These are phyloP conservation scores for Moesziomyces sp. DNA, from an alignment of 1,284 basidiomycete genomes.

Conservation along the genomic window DNA sequence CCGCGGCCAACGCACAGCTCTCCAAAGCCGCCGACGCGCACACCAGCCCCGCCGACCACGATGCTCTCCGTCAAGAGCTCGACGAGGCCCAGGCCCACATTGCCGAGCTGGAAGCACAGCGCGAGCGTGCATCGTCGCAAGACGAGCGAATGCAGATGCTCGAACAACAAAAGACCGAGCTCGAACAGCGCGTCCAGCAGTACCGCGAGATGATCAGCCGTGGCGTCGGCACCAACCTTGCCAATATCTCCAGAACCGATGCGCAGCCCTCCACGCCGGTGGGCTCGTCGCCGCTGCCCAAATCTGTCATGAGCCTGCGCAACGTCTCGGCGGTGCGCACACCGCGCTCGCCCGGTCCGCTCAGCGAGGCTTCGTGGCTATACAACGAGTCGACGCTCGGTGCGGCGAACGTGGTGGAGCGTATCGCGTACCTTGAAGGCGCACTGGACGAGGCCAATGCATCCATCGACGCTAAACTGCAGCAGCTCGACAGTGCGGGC, in stretches of 20 bases:
- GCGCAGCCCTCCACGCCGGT: not conserved
- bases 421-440: conserved; percentile 42
- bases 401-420: conserved; percentile 36
- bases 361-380: conserved; percentile 52
- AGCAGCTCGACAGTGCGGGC: conserved; percentile 46
- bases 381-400: conserved; percentile 58
- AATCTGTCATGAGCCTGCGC: conserved; percentile 40
- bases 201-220: conserved; percentile 50
- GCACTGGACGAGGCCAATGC: conserved; percentile 54
- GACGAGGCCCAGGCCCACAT: conserved; percentile 21
- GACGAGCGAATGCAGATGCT: conserved; percentile 33
- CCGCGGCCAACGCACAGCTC: conserved; percentile 23
- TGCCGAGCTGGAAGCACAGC: conserved; percentile 18
- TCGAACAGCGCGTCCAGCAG: conserved; percentile 40
- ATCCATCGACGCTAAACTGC: conserved; percentile 53
- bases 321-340: conserved; percentile 45
- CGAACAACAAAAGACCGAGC: conserved; percentile 35
- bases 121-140: conserved; percentile 7
- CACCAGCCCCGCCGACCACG: conserved; percentile 6
- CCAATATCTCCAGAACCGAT: conserved; percentile 16
- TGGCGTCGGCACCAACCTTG: conserved; percentile 38
- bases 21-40: conserved; percentile 7
- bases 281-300: conserved; percentile 41
- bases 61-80: conserved; percentile 17
- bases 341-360: conserved; percentile 40